phyloP scores from a whole-genome alignment of 1,284 basidiomycete genomes.

The Leccinum angustisporum region DNA sequence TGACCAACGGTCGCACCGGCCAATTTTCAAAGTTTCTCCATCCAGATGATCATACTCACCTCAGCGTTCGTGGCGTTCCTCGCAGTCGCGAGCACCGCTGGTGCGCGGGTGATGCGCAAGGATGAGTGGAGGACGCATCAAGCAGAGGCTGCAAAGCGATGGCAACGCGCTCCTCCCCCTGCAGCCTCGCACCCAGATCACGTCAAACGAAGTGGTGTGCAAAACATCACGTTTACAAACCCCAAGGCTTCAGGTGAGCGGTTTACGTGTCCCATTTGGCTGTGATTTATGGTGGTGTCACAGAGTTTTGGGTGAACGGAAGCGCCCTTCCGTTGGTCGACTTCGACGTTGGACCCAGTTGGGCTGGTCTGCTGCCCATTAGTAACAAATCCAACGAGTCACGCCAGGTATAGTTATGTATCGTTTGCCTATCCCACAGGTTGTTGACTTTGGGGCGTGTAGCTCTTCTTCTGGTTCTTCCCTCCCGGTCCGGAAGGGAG shows the following conservation, averaged over 20 bases:
- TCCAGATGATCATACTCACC: neutral
- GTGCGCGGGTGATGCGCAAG: neutral
- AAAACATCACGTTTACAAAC: constrained; percentile 73
- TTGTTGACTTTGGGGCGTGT: constrained; percentile 41
- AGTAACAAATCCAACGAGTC: constrained; percentile 60
- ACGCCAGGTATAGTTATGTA: constrained; percentile 47
- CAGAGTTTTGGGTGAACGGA: constrained; percentile 75
- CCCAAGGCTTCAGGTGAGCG: constrained; percentile 58
- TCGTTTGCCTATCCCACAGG: constrained; percentile 61
- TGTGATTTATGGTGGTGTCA: neutral
- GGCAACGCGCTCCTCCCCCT: constrained; percentile 24
- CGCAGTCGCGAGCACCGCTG: neutral
- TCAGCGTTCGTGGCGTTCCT: neutral
- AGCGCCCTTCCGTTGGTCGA: constrained; percentile 63
- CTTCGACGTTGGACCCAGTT: constrained; percentile 63
- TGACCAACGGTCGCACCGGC: neutral
- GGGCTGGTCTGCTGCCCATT: constrained; percentile 69
- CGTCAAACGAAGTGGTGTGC: constrained; percentile 28
- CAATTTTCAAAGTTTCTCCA: neutral
- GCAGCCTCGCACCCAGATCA: neutral
- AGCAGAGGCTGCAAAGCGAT: constrained; percentile 41
- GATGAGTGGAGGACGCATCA: constrained; percentile 16
- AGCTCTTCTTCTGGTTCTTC: constrained; percentile 89
- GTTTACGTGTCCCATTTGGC: neutral
- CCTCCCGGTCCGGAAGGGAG: constrained; percentile 73